Percentiles rank a stretch among this genome's conserved stretches.
phyloP scores from a whole-genome alignment of 1,139 yeast genomes.

The Spencermartinsiella ligniputridi region DNA sequence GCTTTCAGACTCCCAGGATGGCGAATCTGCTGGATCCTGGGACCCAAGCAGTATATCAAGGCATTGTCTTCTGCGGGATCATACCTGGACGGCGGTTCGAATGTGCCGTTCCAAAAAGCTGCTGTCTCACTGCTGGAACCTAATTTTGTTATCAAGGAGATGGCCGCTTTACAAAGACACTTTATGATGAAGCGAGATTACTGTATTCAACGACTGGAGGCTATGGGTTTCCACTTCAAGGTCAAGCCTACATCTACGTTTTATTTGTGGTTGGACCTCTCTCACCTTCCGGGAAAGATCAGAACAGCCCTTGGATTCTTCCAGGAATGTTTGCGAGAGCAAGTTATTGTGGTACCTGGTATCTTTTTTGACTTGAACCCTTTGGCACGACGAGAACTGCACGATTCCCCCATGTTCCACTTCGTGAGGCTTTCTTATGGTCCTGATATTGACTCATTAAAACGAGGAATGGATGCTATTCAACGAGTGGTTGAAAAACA shows the following conservation, averaged over 20 bases:
- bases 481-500: conserved; percentile 45
- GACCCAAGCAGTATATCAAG: conserved; percentile 59
- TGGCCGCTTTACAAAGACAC: conserved; percentile 58
- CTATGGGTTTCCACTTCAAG: conserved; percentile 56
- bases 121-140: conserved; percentile 59
- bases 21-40: conserved; percentile 66
- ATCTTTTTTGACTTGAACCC: conserved; percentile 65
- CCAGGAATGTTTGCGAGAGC: conserved; percentile 64
- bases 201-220: conserved; percentile 46
- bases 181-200: conserved; percentile 61
- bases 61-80: conserved; percentile 63
- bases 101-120: conserved; percentile 62
- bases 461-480: conserved; percentile 63
- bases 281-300: conserved; percentile 56
- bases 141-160: conserved; percentile 46
- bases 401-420: conserved; percentile 62
- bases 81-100: conserved; percentile 61
- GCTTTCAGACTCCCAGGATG: conserved; percentile 67
- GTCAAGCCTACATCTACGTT: conserved; percentile 60
- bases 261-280: conserved; percentile 59
- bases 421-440: conserved; percentile 62
- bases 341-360: conserved; percentile 63
- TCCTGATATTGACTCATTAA: conserved; percentile 53
- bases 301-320: conserved; percentile 62
- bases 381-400: conserved; percentile 55